Percentiles rank a stretch among this genome's conserved stretches.
Evolutionary conservation across 345 rosid species (phyloP).

Genomic region (Eucalyptus polyanthemos): DNA sequence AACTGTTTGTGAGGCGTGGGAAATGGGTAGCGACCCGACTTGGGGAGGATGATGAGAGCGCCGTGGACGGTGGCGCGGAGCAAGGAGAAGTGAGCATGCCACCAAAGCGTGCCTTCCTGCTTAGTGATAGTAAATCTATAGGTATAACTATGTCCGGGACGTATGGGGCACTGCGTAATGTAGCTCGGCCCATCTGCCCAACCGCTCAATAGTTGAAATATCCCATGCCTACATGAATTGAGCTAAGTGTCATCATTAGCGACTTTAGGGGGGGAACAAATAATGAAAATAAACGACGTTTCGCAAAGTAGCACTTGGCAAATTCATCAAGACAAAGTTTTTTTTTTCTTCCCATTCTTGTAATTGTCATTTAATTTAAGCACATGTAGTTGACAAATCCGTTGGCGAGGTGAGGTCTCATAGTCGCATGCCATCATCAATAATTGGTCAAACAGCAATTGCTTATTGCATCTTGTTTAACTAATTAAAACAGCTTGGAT

Average conservation of each 20-base stretch:
- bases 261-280: neutral
- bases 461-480: neutral
- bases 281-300: too few species aligned
- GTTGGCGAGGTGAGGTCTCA: neutral
- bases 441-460: neutral
- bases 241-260: neutral
- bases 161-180: constrained; percentile 80
- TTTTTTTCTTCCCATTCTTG: neutral
- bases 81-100: constrained; percentile 70
- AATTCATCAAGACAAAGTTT: neutral
- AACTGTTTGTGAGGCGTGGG: constrained; percentile 55
- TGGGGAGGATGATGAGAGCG: constrained; percentile 62
- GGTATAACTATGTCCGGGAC: constrained; percentile 41
- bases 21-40: constrained; percentile 50
- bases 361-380: neutral
- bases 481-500: neutral
- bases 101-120: constrained; percentile 86
- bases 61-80: constrained; percentile 81
- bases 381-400: neutral
- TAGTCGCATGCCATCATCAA: neutral
- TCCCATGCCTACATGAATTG: constrained; percentile 48
- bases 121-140: constrained; percentile 41
- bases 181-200: constrained; percentile 89
- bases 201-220: constrained; percentile 40
- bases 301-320: neutral